These are phyloP conservation scores for Amaranthus palmeri DNA, from an alignment of 148 eudicot genomes.

Conservation along the genomic window DNA sequence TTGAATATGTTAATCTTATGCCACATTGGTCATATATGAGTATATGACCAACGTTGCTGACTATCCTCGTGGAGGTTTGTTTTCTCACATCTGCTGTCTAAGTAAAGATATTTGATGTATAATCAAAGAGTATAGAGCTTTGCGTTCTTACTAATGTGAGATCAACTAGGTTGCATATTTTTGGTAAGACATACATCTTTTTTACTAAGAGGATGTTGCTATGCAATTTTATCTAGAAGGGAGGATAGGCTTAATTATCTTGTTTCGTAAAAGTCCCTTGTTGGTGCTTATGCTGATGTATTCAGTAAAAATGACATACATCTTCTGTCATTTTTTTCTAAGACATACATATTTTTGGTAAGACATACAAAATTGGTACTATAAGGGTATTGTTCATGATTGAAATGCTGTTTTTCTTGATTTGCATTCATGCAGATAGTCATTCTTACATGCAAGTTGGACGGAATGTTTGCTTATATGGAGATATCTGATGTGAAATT, in stretches of 20 bases:
- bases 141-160: no score
- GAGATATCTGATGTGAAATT: background rate
- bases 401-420: background rate
- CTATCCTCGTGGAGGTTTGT: no score
- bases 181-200: no score
- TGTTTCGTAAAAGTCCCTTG: background rate
- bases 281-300: background rate
- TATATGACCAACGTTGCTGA: no score
- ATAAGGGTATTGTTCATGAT: background rate
- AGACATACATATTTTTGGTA: no score
- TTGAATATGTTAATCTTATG: background rate
- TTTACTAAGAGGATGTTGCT: background rate
- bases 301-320: background rate
- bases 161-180: no score
- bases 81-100: no score
- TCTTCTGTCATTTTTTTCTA: conserved; percentile 1
- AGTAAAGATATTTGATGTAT: background rate
- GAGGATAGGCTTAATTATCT: background rate
- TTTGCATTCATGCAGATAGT: background rate
- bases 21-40: no score
- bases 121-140: background rate
- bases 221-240: background rate
- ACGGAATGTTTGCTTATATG: background rate
- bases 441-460: conserved; percentile 1
- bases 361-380: background rate